These are phyloP conservation scores for Boletellus sp. DNA, from an alignment of 768 basidiomycete genomes.

Conservation along the genomic window DNA sequence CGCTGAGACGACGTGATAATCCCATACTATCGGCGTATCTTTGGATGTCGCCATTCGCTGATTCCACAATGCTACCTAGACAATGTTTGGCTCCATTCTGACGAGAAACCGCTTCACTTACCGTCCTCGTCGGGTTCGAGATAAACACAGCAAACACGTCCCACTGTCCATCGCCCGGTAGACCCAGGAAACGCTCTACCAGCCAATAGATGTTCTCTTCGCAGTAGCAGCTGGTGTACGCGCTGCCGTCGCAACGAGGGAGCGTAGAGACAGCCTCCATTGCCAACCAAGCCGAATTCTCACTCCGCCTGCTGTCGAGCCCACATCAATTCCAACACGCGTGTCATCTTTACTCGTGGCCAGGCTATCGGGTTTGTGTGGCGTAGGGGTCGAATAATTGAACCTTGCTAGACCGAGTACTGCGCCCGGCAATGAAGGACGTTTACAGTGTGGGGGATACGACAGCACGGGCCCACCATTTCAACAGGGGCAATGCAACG, in stretches of 20 bases:
- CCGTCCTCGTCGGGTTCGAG: constrained; percentile 59
- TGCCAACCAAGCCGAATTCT: constrained; percentile 4
- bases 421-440: not conserved
- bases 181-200: constrained; percentile 38
- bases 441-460: not conserved
- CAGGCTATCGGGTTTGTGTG: not conserved
- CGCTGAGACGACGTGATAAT: constrained; percentile 68
- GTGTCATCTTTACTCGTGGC: not conserved
- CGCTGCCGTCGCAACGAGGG: constrained; percentile 21
- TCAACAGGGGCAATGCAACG: not conserved
- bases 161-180: constrained; percentile 38
- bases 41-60: constrained; percentile 44
- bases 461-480: not conserved
- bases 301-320: constrained; percentile 17
- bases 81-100: constrained; percentile 5
- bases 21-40: constrained; percentile 55
- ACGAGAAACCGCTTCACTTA: constrained; percentile 23
- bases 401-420: constrained; percentile 9
- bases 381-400: not conserved
- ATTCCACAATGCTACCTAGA: constrained; percentile 62
- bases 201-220: constrained; percentile 74
- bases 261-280: constrained; percentile 22
- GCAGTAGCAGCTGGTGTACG: constrained; percentile 63
- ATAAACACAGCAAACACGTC: constrained; percentile 57
- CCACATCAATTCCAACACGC: not conserved